Percentiles rank a stretch among this genome's conserved stretches.
These are phyloP conservation scores for Pisolithus tinctorius DNA, from an alignment of 768 basidiomycete genomes.

Conservation along the genomic window DNA sequence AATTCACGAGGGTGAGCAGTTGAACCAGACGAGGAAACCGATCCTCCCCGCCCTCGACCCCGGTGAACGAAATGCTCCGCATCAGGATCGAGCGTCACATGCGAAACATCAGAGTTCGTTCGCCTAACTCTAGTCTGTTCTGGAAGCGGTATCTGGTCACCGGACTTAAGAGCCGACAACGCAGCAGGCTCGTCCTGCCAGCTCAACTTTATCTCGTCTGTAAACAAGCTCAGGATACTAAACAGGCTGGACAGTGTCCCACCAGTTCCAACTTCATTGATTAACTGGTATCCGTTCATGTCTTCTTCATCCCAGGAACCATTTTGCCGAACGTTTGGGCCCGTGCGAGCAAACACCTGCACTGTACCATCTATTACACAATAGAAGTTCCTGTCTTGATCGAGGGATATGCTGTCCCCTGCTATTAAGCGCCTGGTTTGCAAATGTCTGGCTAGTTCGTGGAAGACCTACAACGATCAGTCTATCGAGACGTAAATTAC, in stretches of 20 bases:
- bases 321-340: constrained; percentile 41
- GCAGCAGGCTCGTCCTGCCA: constrained; percentile 67
- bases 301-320: constrained; percentile 76
- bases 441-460: constrained; percentile 92
- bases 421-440: constrained; percentile 95
- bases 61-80: constrained; percentile 13
- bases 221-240: constrained; percentile 94
- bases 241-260: constrained; percentile 95
- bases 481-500: neutral
- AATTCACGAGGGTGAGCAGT: constrained; percentile 50
- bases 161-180: constrained; percentile 20
- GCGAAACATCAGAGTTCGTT: constrained; percentile 61
- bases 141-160: constrained; percentile 16
- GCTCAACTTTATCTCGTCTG: constrained; percentile 85
- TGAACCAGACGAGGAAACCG: constrained; percentile 61
- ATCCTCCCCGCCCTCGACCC: constrained; percentile 41
- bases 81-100: constrained; percentile 39
- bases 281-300: constrained; percentile 91
- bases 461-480: constrained; percentile 63
- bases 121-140: constrained; percentile 26
- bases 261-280: constrained; percentile 94
- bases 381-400: constrained; percentile 93
- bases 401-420: constrained; percentile 87
- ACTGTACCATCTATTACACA: constrained; percentile 98
- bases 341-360: constrained; percentile 81